Evolutionary conservation across 2,329 filamentous ascomycete species (phyloP).

Genomic region (Colletotrichum incanum): DNA sequence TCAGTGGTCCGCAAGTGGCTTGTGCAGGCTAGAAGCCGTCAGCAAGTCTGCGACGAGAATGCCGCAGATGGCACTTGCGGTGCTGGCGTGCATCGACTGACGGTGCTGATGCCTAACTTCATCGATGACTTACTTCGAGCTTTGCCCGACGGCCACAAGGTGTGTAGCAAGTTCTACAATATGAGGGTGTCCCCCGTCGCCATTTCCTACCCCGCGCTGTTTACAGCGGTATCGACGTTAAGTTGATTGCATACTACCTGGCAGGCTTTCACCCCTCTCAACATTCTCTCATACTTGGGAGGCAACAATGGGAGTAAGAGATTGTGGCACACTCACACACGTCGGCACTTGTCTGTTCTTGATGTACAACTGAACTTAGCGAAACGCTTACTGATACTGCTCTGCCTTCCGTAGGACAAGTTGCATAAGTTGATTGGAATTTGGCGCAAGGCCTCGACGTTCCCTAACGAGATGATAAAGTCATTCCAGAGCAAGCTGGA

Average conservation of each 20-base stretch:
- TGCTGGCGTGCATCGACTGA: conserved; percentile 96
- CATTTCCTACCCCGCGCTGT: background rate
- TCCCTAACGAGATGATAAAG: conserved; percentile 83
- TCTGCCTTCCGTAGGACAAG: conserved; percentile 82
- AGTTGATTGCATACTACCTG: background rate
- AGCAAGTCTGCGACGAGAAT: conserved; percentile 84
- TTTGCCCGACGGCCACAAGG: conserved; percentile 95
- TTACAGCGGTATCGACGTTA: background rate
- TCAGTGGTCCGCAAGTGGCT: conserved; percentile 99
- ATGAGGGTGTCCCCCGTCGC: background rate
- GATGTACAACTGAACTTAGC: background rate
- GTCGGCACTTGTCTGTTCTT: background rate
- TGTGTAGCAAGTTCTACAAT: conserved; percentile 69
- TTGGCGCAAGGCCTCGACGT: conserved; percentile 96
- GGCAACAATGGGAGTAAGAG: conserved; percentile 1
- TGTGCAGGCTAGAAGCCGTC: conserved; percentile 90
- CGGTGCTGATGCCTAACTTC: conserved; percentile 91
- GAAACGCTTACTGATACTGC: conserved; percentile 56
- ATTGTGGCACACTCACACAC: conserved; percentile 5
- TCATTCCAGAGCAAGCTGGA: conserved; percentile 87
- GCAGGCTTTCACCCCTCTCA: conserved; percentile 12
- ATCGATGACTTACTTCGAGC: conserved; percentile 96
- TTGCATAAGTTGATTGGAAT: conserved; percentile 96
- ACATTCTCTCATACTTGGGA: conserved; percentile 6
- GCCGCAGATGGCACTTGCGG: conserved; percentile 94